Conservation (phyloP, 1,139 yeast species). For the Diutina sp. region DNA sequence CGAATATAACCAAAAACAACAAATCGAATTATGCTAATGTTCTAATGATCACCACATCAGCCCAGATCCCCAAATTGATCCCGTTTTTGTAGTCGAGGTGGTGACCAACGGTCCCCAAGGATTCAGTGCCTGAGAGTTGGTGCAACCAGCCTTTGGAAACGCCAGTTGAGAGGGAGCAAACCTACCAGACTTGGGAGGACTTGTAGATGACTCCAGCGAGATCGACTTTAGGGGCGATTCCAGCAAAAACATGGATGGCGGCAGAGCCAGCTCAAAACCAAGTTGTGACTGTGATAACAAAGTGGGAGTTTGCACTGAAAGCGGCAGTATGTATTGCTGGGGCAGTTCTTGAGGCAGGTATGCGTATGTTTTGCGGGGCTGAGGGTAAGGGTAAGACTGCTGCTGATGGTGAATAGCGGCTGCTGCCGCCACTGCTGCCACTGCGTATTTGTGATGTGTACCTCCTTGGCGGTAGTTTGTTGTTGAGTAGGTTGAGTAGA, state of each 20-base stretch:
- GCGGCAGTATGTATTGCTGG: neutral
- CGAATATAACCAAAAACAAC: neutral
- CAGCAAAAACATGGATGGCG: neutral
- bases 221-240: neutral
- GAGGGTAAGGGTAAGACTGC: neutral
- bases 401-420: neutral
- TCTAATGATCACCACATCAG: neutral
- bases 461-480: neutral
- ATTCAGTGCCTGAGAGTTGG: neutral
- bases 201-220: neutral
- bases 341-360: neutral
- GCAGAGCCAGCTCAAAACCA: neutral
- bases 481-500: neutral
- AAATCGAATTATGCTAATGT: neutral
- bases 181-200: neutral
- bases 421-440: slow-evolving; percentile 3
- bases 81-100: neutral
- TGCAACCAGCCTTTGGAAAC: neutral
- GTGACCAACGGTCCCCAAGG: neutral
- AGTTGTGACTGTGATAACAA: neutral
- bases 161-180: neutral
- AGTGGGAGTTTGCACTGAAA: neutral
- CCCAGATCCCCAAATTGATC: slow-evolving; percentile 1
- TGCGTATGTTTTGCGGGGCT: neutral
- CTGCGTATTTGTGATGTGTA: neutral